phyloP scores from a whole-genome alignment of 768 basidiomycete species.

The Auricularia sp. region DNA sequence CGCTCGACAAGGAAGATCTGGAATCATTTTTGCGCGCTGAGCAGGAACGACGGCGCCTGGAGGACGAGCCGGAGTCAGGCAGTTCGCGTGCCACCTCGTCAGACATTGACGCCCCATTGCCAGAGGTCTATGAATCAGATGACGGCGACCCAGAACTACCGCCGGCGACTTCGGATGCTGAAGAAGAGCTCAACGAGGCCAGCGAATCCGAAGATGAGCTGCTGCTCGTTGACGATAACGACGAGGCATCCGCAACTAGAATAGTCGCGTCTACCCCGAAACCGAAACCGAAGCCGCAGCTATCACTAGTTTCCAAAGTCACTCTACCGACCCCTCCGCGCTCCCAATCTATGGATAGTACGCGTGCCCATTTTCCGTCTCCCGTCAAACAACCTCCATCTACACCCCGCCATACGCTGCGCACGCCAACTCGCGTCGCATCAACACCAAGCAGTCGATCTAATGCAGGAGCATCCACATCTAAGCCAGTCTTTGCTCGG shows the following conservation, averaged over 20 bases:
- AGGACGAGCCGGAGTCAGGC: not conserved
- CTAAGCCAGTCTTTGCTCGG: too few species aligned
- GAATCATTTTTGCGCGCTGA: not conserved
- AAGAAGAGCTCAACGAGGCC: not conserved
- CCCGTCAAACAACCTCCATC: not conserved
- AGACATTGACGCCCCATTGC: not conserved
- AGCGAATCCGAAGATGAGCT: not conserved
- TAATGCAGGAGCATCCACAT: not conserved
- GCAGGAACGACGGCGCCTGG: not conserved
- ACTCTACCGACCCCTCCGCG: not conserved
- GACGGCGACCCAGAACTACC: not conserved
- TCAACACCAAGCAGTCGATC: not conserved
- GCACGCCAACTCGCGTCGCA: not conserved
- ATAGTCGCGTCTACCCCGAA: not conserved
- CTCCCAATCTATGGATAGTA: not conserved
- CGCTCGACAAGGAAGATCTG: not conserved
- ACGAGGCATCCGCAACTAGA: not conserved
- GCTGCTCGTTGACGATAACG: not conserved
- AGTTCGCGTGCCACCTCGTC: not conserved
- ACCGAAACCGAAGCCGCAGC: too few species aligned
- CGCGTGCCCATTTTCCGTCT: not conserved
- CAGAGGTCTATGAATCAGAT: not conserved
- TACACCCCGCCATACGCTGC: not conserved
- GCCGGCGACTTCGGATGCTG: not conserved
- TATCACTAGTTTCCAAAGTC: not conserved